phyloP scores from a whole-genome alignment of 495 filamentous ascomycete genomes.

The Collariella sp. region DNA sequence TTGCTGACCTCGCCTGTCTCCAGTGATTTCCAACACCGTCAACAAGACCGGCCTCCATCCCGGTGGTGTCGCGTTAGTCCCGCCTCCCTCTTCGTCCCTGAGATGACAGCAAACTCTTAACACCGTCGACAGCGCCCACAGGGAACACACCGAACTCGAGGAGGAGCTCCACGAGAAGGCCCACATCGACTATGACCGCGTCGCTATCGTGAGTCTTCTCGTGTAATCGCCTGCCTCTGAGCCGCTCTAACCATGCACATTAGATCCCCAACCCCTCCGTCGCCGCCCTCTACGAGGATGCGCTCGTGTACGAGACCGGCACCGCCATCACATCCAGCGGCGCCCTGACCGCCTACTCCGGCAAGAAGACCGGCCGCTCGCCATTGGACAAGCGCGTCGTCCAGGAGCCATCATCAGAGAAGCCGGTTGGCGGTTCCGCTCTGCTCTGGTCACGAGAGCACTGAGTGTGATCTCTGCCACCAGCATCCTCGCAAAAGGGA shows the following conservation, averaged over 20 bases:
- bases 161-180: conserved; percentile 97
- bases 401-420: conserved; percentile 78
- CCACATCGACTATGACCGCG: conserved; percentile 98
- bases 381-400: conserved; percentile 96
- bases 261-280: conserved; percentile 86
- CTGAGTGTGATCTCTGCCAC: not conserved
- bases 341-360: conserved; percentile 93
- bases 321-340: conserved; percentile 93
- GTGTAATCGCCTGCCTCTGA: not conserved
- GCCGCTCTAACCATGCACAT: conserved; percentile 13
- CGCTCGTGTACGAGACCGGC: conserved; percentile 95
- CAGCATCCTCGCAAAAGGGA: not conserved
- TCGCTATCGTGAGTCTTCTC: conserved; percentile 67
- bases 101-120: conserved; percentile 4
- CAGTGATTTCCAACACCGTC: conserved; percentile 65
- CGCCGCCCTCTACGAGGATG: conserved; percentile 96
- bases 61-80: conserved; percentile 77
- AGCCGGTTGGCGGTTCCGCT: conserved; percentile 21
- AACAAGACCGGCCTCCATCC: conserved; percentile 88
- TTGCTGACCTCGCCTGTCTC: conserved; percentile 15
- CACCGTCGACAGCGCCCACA: conserved; percentile 51
- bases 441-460: conserved; percentile 13
- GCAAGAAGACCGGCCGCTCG: conserved; percentile 94
- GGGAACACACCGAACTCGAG: conserved; percentile 87
- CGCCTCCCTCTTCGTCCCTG: conserved; percentile 11